Conservation (phyloP, 2,329 filamentous ascomycete species). For the Tolypocladium pustulatum region DNA sequence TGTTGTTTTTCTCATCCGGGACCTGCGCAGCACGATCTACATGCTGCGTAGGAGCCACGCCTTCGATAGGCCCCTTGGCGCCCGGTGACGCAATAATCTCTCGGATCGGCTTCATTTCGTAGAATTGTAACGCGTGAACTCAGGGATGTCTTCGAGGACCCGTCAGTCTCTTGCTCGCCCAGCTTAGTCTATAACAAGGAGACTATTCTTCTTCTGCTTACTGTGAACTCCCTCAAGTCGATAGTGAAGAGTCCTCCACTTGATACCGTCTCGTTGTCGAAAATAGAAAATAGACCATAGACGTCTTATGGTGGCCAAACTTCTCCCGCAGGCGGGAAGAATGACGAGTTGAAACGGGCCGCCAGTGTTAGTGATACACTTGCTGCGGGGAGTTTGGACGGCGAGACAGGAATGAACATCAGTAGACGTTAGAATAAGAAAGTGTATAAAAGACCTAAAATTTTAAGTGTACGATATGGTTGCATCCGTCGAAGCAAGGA, state of each 20-base stretch:
- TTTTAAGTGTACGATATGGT: neutral
- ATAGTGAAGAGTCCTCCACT: neutral
- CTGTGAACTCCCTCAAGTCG: neutral
- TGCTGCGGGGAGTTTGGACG: neutral
- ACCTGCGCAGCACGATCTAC: neutral
- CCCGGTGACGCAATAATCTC: constrained; percentile 1
- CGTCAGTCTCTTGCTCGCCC: neutral
- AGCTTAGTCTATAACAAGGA: neutral
- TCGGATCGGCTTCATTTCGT: constrained; percentile 1
- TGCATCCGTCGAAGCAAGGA: neutral
- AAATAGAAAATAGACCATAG: neutral
- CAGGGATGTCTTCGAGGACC: neutral
- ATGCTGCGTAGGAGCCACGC: neutral
- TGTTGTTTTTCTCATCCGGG: neutral
- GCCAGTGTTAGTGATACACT: neutral
- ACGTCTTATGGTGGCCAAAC: neutral
- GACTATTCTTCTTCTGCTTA: neutral
- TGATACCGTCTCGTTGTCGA: neutral
- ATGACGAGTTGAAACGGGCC: neutral
- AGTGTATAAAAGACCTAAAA: neutral
- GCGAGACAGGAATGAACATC: neutral
- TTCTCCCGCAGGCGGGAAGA: neutral
- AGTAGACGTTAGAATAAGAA: neutral
- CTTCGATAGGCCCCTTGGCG: constrained; percentile 1
- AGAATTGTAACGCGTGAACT: neutral